Conservation (phyloP, 805 yeast genomes). For the Metschnikowia corniflorae region DNA sequence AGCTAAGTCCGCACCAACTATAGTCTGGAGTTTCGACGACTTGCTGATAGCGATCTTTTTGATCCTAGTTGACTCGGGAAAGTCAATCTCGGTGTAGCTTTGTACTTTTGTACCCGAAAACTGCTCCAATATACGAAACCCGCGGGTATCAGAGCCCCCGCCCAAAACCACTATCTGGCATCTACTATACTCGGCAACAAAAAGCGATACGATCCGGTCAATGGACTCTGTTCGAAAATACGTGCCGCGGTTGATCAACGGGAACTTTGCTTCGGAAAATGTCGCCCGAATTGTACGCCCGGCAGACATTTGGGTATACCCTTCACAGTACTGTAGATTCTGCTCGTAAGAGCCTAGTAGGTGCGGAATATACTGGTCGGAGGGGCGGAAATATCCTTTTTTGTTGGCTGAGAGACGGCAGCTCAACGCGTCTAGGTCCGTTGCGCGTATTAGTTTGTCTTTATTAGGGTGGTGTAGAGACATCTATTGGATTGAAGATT, state of each 20-base stretch:
- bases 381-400: conserved; percentile 43
- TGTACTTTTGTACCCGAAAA: conserved; percentile 7
- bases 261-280: conserved; percentile 47
- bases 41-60: conserved; percentile 48
- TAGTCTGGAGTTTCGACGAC: conserved; percentile 23
- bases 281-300: conserved; percentile 37
- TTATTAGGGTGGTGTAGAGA: conserved; percentile 30
- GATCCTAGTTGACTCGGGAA: conserved; percentile 47
- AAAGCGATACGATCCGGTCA: conserved; percentile 43
- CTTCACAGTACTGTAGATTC: conserved; percentile 37
- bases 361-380: conserved; percentile 33
- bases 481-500: conserved; percentile 3
- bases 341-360: conserved; percentile 35
- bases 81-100: conserved; percentile 60
- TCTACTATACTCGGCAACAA: conserved; percentile 27
- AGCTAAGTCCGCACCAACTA: conserved; percentile 19
- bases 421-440: conserved; percentile 71
- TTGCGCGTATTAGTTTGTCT: conserved; percentile 48
- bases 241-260: conserved; percentile 70
- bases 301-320: conserved; percentile 38
- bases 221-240: conserved; percentile 56
- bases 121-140: conserved; percentile 45
- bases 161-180: conserved; percentile 70
- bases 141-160: conserved; percentile 76
- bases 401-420: conserved; percentile 54